Base-by-base conservation (phyloP, 805 yeast species). In the Lipomyces kockii region DNA sequence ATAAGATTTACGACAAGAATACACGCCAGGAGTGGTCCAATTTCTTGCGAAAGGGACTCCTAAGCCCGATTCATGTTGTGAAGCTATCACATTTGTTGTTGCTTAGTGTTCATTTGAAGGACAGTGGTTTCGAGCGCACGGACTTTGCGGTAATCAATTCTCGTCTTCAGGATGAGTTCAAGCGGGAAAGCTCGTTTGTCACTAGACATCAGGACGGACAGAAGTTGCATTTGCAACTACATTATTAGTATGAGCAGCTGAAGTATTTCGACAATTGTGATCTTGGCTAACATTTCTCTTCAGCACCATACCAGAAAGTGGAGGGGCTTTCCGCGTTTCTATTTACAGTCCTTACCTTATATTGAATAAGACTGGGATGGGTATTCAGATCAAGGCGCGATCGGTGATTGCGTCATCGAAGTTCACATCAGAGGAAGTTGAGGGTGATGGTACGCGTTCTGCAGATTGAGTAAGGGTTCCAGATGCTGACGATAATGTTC, bases 271-370 rank as follows among this genome's bases (percentile, higher is more conserved):
- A 34, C 11, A 8, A 17, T 29, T 11, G 7, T 32, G 11, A 43
- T 2, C n/a, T 12, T 14, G 20, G 49, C 32, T 51, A 35, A 22
- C 61, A 34, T 8, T 17, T 27, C 32, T 5, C 32, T 5, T 3
- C 17, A 58, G 66, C 51, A 35, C 58, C 7, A 79, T 82, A 25
- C 82, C 81, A 12, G 82, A 83, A 0, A 80, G 83, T 9, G 84
- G 86, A 43, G 83, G 89, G 2, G 90, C 92, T 37, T 80, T 87
- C 69, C 84, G 86, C 69, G 84, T 92, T 1, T 84, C 85, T 12
- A 82, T 95, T n/a, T 92, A 86, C 75, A 81, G 97, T 0, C 98
- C 98, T 0, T 95, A 94, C 75, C 82, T 95, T 57, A 80, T 95
- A 20, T 80, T 93, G 70, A 96, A 95, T 77, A 83, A 90, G 73